Percentiles rank a stretch among this genome's conserved stretches.
Conservation (phyloP, 768 basidiomycete species). For the Cyclocybe cylindracea region DNA sequence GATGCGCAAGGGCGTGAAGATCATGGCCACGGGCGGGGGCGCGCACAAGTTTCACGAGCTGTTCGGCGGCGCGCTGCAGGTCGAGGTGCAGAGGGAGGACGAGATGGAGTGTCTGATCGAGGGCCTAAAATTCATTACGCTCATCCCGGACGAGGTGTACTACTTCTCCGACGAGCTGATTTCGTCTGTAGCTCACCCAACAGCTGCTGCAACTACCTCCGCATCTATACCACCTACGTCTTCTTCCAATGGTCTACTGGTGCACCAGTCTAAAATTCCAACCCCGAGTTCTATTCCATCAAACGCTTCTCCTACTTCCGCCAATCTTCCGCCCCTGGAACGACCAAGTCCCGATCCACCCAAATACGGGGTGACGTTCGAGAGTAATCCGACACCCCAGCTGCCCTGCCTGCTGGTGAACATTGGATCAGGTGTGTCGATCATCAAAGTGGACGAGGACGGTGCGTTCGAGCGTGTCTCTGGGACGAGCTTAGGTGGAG, state of each 20-base stretch:
- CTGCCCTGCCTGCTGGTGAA: constrained; percentile 96
- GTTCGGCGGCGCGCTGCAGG: constrained; percentile 69
- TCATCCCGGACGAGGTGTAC: constrained; percentile 97
- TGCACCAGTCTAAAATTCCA: too few relatives aligned
- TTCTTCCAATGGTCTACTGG: too few relatives aligned
- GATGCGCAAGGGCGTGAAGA: constrained; percentile 92
- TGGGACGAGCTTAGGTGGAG: constrained; percentile 96
- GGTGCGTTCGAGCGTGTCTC: constrained; percentile 95
- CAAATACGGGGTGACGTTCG: constrained; percentile 85
- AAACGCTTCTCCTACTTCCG: constrained; percentile 3
- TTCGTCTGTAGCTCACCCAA: constrained; percentile 51
- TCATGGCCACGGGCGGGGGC: constrained; percentile 97
- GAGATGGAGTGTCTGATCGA: constrained; percentile 99
- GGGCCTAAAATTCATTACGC: constrained; percentile 92
- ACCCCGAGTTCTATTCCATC: neutral
- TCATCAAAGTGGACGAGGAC: constrained; percentile 96
- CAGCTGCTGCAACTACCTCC: constrained; percentile 15
- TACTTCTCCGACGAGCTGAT: constrained; percentile 98
- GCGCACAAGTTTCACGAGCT: constrained; percentile 92
- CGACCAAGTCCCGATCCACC: constrained; percentile 93
- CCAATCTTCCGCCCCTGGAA: constrained; percentile 45
- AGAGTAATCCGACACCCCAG: constrained; percentile 79
- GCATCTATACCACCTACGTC: constrained; percentile 8
- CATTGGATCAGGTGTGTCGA: constrained; percentile 96
- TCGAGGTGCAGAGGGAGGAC: constrained; percentile 89